These are phyloP conservation scores for Knoxia roxburghii DNA, from an alignment of 257 asterid species.

Conservation along the genomic window DNA sequence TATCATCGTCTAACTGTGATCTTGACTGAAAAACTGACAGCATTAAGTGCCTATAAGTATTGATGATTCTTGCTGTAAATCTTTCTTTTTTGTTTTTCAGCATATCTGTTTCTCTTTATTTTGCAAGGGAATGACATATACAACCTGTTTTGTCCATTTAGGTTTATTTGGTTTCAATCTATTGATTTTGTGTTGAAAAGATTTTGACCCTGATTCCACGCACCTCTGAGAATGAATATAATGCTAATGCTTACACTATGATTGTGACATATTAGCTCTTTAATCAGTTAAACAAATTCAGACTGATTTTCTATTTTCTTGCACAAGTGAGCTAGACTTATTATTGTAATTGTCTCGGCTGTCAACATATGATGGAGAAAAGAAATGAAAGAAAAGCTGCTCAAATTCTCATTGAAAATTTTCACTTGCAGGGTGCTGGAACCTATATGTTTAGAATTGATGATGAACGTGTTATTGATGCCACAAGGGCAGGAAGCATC, in stretches of 20 bases:
- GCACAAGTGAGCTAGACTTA: not conserved
- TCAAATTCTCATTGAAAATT: constrained; percentile 10
- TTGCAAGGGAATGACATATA: not conserved
- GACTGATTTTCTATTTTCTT: not conserved
- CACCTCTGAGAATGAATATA: not conserved
- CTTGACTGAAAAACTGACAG: not conserved
- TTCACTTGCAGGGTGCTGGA: constrained; percentile 86
- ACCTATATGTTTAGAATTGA: constrained; percentile 95
- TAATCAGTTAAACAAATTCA: not conserved
- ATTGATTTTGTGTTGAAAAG: not conserved
- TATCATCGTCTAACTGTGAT: not conserved
- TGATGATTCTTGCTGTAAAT: not conserved
- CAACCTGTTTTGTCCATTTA: not conserved
- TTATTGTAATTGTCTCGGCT: constrained; percentile 15
- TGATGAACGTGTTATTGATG: constrained; percentile 89
- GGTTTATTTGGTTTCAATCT: not conserved
- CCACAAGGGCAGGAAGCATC: constrained; percentile 95
- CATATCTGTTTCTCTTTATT: not conserved
- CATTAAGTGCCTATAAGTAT: not conserved
- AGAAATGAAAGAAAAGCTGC: not conserved
- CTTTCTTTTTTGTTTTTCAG: too few relatives aligned
- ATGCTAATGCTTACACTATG: not conserved
- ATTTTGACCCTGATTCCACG: not conserved
- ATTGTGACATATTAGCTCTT: not conserved
- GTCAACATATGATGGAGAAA: constrained; percentile 7